Evolutionary conservation across 2,329 filamentous ascomycete genomes (phyloP).

Genomic region (Xylariaceae sp.): DNA sequence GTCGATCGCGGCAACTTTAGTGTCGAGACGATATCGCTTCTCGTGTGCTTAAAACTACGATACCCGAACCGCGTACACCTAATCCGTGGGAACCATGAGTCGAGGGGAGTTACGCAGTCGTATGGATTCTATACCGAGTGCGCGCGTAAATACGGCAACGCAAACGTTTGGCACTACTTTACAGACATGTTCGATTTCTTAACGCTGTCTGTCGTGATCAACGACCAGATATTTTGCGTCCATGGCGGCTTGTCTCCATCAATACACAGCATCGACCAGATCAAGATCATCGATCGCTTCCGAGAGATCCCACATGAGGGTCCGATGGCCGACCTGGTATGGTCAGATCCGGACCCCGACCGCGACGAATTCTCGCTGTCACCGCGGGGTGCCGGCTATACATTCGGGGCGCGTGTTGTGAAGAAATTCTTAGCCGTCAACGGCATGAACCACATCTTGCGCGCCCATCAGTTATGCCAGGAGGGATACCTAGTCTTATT

Average conservation of each 20-base stretch:
- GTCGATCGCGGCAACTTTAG: conserved; percentile 98
- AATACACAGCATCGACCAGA: conserved; percentile 98
- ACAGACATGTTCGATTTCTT: conserved; percentile 99
- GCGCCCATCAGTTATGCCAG: conserved; percentile 97
- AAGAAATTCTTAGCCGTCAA: conserved; percentile 98
- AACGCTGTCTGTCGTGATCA: conserved; percentile 95
- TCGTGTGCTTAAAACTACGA: conserved; percentile 95
- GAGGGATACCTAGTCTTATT: conserved; percentile 98
- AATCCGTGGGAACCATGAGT: conserved; percentile 98
- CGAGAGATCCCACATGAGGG: conserved; percentile 98
- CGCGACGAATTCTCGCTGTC: conserved; percentile 95
- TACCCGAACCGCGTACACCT: conserved; percentile 95
- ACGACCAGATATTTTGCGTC: conserved; percentile 98
- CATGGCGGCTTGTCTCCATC: conserved; percentile 88
- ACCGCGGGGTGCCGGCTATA: conserved; percentile 93
- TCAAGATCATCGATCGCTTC: conserved; percentile 99
- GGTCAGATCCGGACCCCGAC: conserved; percentile 98
- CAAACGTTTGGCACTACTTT: conserved; percentile 99
- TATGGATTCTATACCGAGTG: conserved; percentile 99
- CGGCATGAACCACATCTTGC: conserved; percentile 95
- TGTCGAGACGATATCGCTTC: conserved; percentile 96
- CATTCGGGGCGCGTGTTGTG: conserved; percentile 96
- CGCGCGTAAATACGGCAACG: conserved; percentile 96
- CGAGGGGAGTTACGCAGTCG: conserved; percentile 94
- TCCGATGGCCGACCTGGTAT: conserved; percentile 98